Evolutionary conservation across 768 basidiomycete genomes (phyloP), one percentile per base, ranked within the genome.

Genomic region (Imleria badia): DNA sequence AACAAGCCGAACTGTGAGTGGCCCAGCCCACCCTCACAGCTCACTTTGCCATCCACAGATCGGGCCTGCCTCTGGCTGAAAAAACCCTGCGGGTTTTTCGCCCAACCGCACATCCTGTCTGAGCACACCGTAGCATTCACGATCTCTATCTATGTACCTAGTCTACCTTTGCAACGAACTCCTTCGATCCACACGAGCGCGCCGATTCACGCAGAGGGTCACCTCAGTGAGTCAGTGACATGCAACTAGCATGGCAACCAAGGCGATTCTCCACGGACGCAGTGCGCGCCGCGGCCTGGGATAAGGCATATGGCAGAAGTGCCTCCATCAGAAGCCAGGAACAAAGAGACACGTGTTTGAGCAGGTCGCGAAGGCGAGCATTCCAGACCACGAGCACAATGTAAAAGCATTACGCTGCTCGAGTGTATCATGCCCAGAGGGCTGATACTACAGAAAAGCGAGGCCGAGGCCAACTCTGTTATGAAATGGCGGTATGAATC

Each of bases 281-380:
- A 43, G 10, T 41, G 50, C 41, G 45, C 36, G 14, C 15, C 29
- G 11, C 17, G 30, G 22, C 20, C 15, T 2, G 26, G 14, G 31
- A 26, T 26, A 26, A 22, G 22, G 22, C 42, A 23, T 43, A 51
- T 30, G 36, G 60, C 48, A 36, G 13, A 55, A 55, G 47, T 62
- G 51, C 60, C 56, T 51, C 56, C 12, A n/a, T 31, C 40, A 35
- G 29, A 29, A 19, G 34, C 20, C 20, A 41, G 44, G 33, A 6
- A 38, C 19, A 29, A 20, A 42, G 19, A 4, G n/a, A 17, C 13
- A 41, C 22, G 14, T 6, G 26, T 26, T 26, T 26, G 26, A 26
- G 26, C 36, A 10, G 44, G 31, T 45, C 29, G 12, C 19, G 22
- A 47, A 22, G 22, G 29, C 33, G 12, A 34, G 40, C 6, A 42